phyloP scores from a whole-genome alignment of 768 basidiomycete species.

The Trichaptum fuscoviolaceum region DNA sequence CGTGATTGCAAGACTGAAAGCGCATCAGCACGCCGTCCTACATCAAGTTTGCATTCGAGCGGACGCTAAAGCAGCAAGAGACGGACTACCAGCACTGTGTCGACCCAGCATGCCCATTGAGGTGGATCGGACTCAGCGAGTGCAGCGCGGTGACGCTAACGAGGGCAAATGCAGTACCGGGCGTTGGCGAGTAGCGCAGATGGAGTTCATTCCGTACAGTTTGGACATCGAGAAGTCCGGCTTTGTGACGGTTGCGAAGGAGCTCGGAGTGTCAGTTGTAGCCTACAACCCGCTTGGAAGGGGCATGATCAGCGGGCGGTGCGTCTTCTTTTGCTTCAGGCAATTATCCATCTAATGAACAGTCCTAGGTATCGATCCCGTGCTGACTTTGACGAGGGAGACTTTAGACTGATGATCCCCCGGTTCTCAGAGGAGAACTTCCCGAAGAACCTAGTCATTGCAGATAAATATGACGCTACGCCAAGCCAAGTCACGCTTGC shows the following conservation, averaged over 20 bases:
- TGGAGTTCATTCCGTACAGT: too few species aligned
- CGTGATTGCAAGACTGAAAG: too few species aligned
- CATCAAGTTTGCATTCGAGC: slow-evolving; percentile 13
- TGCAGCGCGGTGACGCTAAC: too few species aligned
- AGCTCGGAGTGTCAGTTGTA: slow-evolving; percentile 27
- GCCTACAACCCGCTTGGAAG: slow-evolving; percentile 30
- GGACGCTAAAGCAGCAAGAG: slow-evolving; percentile 17
- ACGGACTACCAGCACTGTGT: slow-evolving; percentile 27
- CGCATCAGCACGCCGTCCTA: slow-evolving; percentile 16
- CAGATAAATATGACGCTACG: slow-evolving; percentile 12
- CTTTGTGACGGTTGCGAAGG: slow-evolving; percentile 22
- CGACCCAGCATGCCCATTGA: too few species aligned
- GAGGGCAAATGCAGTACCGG: too few species aligned
- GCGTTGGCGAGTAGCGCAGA: too few species aligned
- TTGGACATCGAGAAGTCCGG: slow-evolving; percentile 20
- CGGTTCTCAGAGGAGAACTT: too few species aligned
- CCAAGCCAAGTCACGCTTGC: slow-evolving; percentile 27
- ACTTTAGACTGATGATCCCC: slow-evolving; percentile 6
- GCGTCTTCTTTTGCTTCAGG: neutral
- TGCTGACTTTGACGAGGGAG: slow-evolving; percentile 16
- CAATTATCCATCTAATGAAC: neutral
- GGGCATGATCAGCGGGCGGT: too few species aligned
- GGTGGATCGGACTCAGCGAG: too few species aligned
- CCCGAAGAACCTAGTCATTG: too few species aligned
- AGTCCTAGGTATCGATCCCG: slow-evolving; percentile 10